phyloP scores from a whole-genome alignment of 2,329 filamentous ascomycete genomes.

The Stagonosporopsis rhizophila region DNA sequence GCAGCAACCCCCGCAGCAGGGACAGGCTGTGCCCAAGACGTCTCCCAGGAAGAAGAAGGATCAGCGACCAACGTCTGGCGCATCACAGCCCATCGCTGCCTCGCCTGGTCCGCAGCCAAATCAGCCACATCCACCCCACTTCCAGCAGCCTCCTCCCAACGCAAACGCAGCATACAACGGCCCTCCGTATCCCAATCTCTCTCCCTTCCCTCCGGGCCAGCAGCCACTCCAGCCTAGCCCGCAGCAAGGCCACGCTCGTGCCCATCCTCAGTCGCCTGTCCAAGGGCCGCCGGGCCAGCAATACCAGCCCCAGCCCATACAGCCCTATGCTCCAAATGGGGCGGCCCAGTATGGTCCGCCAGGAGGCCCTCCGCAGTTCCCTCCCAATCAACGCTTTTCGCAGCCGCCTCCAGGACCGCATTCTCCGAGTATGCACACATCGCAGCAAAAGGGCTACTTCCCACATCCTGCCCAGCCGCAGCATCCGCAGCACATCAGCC shows the following conservation, averaged over 20 bases:
- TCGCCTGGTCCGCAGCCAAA: constrained; percentile 24
- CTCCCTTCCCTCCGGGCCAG: constrained; percentile 48
- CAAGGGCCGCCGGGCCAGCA: constrained; percentile 48
- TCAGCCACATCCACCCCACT: constrained; percentile 1
- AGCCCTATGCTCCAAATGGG: constrained; percentile 34
- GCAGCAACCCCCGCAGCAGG: constrained; percentile 20
- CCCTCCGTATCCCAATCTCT: constrained; percentile 45
- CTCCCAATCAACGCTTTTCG: constrained; percentile 38
- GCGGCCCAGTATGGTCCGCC: constrained; percentile 39
- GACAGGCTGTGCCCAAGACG: constrained; percentile 20
- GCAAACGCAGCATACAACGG: constrained; percentile 39
- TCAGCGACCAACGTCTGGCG: constrained; percentile 22
- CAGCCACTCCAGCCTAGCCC: constrained; percentile 39
- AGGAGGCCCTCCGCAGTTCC: constrained; percentile 39
- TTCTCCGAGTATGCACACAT: constrained; percentile 42
- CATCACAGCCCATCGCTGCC: constrained; percentile 27
- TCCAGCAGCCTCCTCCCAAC: constrained; percentile 24
- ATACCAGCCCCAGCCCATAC: constrained; percentile 34
- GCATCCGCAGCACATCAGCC: constrained; percentile 45
- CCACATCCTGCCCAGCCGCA: constrained; percentile 39
- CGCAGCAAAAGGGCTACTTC: constrained; percentile 43
- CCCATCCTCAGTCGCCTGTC: constrained; percentile 43
- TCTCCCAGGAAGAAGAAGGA: constrained; percentile 43
- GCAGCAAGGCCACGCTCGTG: constrained; percentile 18
- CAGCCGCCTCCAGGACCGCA: constrained; percentile 38